phyloP scores from a whole-genome alignment of 306 rosid genomes.

The Gillenia trifoliata region DNA sequence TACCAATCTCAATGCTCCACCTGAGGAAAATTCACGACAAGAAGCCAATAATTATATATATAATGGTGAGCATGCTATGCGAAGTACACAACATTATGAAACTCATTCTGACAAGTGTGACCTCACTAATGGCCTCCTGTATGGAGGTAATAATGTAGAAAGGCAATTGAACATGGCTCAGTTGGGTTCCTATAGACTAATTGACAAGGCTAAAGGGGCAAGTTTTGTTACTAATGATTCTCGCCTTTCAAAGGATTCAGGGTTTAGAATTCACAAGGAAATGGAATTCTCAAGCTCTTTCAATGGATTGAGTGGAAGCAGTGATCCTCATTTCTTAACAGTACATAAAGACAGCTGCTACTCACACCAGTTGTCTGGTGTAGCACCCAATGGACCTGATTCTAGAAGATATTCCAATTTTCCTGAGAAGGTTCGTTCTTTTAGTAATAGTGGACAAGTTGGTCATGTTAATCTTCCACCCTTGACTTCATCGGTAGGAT shows the following conservation, averaged over 20 bases:
- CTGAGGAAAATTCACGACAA: slow-evolving; percentile 6
- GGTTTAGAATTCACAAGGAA: slow-evolving; percentile 22
- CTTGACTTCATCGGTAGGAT: slow-evolving; percentile 9
- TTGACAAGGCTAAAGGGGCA: slow-evolving; percentile 34
- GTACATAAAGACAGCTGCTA: slow-evolving; percentile 23
- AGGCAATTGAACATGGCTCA: slow-evolving; percentile 29
- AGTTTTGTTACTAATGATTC: slow-evolving; percentile 21
- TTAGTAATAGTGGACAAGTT: slow-evolving; percentile 25
- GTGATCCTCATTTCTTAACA: slow-evolving; percentile 19
- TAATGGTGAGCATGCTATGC: slow-evolving; percentile 21
- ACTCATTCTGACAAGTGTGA: slow-evolving; percentile 27
- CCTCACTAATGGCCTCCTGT: slow-evolving; percentile 19
- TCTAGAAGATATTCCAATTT: slow-evolving; percentile 16
- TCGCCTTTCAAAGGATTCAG: slow-evolving; percentile 25
- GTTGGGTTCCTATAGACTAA: slow-evolving; percentile 16
- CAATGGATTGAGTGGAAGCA: slow-evolving; percentile 18
- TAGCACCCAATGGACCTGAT: slow-evolving; percentile 15
- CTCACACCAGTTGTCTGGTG: slow-evolving; percentile 23
- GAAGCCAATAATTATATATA: slow-evolving; percentile 22
- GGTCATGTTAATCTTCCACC: slow-evolving; percentile 22
- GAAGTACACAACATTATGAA: slow-evolving; percentile 28
- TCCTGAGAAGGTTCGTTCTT: slow-evolving; percentile 26
- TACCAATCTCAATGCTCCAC: slow-evolving; percentile 22
- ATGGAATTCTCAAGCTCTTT: slow-evolving; percentile 26
- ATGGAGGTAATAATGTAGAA: slow-evolving; percentile 23